These are phyloP conservation scores for Citrus glauca DNA, from an alignment of 345 rosid genomes.

Conservation along the genomic window DNA sequence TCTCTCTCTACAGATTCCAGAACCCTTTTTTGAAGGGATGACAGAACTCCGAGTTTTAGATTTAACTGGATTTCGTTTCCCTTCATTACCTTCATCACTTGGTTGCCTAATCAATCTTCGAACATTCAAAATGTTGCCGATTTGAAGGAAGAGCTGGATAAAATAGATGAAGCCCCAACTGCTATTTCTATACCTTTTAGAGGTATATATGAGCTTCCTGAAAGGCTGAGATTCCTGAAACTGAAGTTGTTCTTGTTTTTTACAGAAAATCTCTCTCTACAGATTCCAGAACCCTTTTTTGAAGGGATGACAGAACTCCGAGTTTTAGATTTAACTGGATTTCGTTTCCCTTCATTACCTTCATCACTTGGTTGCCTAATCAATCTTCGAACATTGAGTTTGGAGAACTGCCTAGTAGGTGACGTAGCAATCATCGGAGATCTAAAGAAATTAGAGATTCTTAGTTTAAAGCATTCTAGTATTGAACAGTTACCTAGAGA, in stretches of 20 bases:
- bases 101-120: not conserved
- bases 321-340: constrained; percentile 3
- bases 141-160: not conserved
- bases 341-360: constrained; percentile 10
- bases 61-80: not conserved
- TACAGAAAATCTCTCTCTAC: not conserved
- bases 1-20: not conserved
- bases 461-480: not conserved
- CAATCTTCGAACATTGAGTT: constrained; percentile 16
- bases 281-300: constrained; percentile 15
- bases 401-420: not conserved
- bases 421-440: constrained; percentile 7
- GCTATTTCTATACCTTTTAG: not conserved
- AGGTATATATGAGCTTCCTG: constrained; percentile 13
- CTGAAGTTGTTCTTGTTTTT: not conserved
- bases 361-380: not conserved
- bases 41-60: constrained; percentile 25
- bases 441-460: not conserved
- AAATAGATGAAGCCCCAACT: not conserved
- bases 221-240: constrained; percentile 2
- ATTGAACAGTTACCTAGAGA: constrained; percentile 11
- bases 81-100: constrained; percentile 16
- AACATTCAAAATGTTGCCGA: constrained; percentile 9
- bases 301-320: constrained; percentile 8
- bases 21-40: constrained; percentile 5